Evolutionary conservation across 148 eudicot species (phyloP).

Genomic region (Drosera capensis): DNA sequence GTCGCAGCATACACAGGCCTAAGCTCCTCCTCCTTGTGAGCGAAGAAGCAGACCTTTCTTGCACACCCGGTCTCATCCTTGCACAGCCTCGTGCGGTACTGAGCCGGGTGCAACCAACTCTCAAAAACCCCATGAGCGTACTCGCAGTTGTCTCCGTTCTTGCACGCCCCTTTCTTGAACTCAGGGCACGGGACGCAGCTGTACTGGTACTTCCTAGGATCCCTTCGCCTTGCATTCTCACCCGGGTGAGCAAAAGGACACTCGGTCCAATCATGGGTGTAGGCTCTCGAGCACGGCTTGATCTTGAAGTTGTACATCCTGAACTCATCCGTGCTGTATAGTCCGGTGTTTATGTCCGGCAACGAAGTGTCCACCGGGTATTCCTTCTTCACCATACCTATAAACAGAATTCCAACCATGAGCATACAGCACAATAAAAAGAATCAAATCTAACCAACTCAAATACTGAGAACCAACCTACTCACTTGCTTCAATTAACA

Average conservation of each 20-base stretch:
- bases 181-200: constrained; percentile 4
- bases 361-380: constrained; percentile 44
- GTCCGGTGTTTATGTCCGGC: constrained; percentile 12
- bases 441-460: too few species aligned
- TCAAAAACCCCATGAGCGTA: constrained; percentile 10
- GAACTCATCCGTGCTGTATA: not conserved
- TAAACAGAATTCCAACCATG: too few species aligned
- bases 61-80: constrained; percentile 7
- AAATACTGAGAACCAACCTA: too few species aligned
- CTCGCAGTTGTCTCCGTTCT: constrained; percentile 6
- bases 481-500: constrained; percentile 10
- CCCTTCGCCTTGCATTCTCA: constrained; percentile 9
- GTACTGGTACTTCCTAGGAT: constrained; percentile 5
- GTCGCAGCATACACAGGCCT: constrained; percentile 83
- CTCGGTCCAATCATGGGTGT: constrained; percentile 10
- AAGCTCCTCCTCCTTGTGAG: constrained; percentile 48
- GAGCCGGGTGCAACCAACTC: constrained; percentile 6
- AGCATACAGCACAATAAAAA: too few species aligned
- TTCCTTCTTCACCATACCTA: constrained; percentile 30
- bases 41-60: constrained; percentile 10
- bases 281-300: constrained; percentile 2
- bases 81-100: constrained; percentile 7
- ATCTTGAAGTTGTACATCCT: not conserved
- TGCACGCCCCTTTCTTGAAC: not conserved
- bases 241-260: constrained; percentile 12